A percentile compares a stretch with the other conserved stretches of the same genome.
Evolutionary conservation across 257 asterid genomes (phyloP).

Genomic region (Ilex aquifolium): DNA sequence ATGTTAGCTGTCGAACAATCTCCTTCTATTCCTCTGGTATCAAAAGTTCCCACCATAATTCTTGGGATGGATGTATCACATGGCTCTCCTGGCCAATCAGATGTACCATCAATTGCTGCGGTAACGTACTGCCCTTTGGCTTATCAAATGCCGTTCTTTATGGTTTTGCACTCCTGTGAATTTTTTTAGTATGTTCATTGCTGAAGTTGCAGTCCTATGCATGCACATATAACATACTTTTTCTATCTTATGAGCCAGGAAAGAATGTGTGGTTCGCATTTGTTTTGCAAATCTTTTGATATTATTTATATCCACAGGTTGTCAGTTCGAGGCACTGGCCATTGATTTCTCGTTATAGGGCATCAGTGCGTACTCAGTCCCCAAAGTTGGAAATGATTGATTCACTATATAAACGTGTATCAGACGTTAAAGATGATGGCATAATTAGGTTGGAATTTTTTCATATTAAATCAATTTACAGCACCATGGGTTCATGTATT

Average conservation of each 20-base stretch:
- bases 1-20: conserved; percentile 52
- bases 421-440: conserved; percentile 80
- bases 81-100: conserved; percentile 97
- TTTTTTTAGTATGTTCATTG: neutral
- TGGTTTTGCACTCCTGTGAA: neutral
- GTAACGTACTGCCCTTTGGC: conserved; percentile 26
- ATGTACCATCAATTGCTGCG: conserved; percentile 92
- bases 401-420: conserved; percentile 55
- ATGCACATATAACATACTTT: no score
- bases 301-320: conserved; percentile 34
- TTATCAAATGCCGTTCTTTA: neutral
- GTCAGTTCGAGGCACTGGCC: conserved; percentile 99
- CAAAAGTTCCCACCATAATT: conserved; percentile 72
- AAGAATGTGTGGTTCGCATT: neutral
- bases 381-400: conserved; percentile 88
- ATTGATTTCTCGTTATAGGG: conserved; percentile 71
- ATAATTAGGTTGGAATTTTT: conserved; percentile 50
- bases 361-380: conserved; percentile 89
- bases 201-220: neutral
- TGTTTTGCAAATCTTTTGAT: neutral
- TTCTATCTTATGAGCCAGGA: no score
- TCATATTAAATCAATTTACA: no score
- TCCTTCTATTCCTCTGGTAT: conserved; percentile 59
- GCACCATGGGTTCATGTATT: no score
- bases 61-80: conserved; percentile 97